Percentiles rank a stretch among this genome's conserved stretches.
phyloP scores from a whole-genome alignment of 2,329 filamentous ascomycete genomes.

The Ascomycota sp. region DNA sequence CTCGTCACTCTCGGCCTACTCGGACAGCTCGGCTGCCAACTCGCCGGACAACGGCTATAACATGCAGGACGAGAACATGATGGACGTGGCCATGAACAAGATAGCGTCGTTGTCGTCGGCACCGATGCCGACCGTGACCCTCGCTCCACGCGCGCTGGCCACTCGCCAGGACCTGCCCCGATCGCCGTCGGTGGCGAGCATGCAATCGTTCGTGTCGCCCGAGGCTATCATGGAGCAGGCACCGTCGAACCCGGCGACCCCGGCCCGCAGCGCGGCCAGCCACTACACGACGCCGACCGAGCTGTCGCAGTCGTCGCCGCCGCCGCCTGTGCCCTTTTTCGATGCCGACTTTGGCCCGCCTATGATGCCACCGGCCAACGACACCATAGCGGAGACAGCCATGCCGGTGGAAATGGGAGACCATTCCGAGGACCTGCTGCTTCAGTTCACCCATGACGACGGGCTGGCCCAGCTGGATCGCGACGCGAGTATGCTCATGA shows the following conservation, averaged over 20 bases:
- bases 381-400: conserved; percentile 11
- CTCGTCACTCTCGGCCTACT: conserved; percentile 32
- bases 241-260: conserved; percentile 19
- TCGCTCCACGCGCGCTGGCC: conserved; percentile 12
- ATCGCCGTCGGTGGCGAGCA: conserved; percentile 18
- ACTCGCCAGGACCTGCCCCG: conserved; percentile 9
- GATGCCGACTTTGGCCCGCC: conserved; percentile 19
- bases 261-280: conserved; percentile 27
- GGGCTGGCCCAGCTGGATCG: conserved; percentile 20
- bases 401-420: conserved; percentile 14
- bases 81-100: conserved; percentile 18
- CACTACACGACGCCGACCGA: conserved; percentile 35
- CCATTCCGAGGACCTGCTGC: conserved; percentile 22
- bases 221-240: conserved; percentile 18
- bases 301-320: conserved; percentile 37
- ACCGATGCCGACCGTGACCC: conserved; percentile 14
- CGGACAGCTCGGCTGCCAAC: conserved; percentile 30
- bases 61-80: conserved; percentile 22
- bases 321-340: conserved; percentile 25
- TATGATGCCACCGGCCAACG: conserved; percentile 4
- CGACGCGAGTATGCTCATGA: conserved; percentile 25
- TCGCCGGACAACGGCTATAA: conserved; percentile 28
- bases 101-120: conserved; percentile 22
- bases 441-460: conserved; percentile 20
- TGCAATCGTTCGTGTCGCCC: conserved; percentile 24